A percentile compares a stretch with the other conserved stretches of the same genome.
phyloP scores from a whole-genome alignment of 2,329 filamentous ascomycete genomes.

The Cyanodermella asteris region DNA sequence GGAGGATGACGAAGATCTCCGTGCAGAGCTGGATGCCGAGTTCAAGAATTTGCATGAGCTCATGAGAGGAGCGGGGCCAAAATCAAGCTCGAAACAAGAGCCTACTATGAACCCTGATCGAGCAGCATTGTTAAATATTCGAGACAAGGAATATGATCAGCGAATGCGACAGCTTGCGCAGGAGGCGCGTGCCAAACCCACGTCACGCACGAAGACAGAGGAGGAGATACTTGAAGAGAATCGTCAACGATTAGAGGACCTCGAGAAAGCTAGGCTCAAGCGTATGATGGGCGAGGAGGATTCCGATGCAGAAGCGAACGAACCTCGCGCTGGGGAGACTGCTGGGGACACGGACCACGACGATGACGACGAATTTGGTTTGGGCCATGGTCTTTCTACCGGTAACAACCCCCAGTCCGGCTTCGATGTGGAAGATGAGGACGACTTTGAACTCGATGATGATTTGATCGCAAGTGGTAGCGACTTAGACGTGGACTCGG shows the following conservation, averaged over 20 bases:
- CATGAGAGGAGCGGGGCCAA: conserved; percentile 38
- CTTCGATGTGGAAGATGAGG: conserved; percentile 70
- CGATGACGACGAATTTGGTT: conserved; percentile 41
- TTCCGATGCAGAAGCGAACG: conserved; percentile 39
- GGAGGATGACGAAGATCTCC: conserved; percentile 77
- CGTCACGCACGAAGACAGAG: conserved; percentile 73
- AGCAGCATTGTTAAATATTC: conserved; percentile 35
- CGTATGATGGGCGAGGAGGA: conserved; percentile 69
- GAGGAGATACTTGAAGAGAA: conserved; percentile 67
- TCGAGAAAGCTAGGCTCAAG: conserved; percentile 62
- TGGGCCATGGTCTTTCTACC: conserved; percentile 20
- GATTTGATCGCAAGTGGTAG: conserved; percentile 69
- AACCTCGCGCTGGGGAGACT: conserved; percentile 18
- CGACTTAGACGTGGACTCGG: conserved; percentile 20
- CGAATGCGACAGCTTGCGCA: conserved; percentile 61
- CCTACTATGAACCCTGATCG: conserved; percentile 40
- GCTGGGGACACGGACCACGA: conserved; percentile 21
- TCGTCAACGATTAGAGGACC: conserved; percentile 49
- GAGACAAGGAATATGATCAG: conserved; percentile 69
- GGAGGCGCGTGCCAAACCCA: conserved; percentile 67
- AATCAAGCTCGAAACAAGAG: no score
- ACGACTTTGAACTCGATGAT: conserved; percentile 80
- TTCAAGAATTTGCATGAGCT: conserved; percentile 55
- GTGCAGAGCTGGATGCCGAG: conserved; percentile 66
- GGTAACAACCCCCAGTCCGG: conserved; percentile 17